Conservation (phyloP, 306 rosid species). For the Hippophae tibetana region DNA sequence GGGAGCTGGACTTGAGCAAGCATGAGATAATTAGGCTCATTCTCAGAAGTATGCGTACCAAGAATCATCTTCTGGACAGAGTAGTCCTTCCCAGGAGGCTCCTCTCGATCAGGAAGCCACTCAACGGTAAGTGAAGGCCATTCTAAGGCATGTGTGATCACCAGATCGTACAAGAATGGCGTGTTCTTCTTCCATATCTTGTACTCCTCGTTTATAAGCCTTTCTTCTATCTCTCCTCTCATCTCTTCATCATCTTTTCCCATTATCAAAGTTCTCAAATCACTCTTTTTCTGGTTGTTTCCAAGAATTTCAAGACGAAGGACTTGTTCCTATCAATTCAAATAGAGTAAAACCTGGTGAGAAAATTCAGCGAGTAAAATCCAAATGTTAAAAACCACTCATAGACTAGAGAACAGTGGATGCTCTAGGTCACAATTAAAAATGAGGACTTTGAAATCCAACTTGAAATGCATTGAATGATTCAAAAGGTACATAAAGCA, state of each 20-base stretch:
- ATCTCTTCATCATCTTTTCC: slow-evolving; percentile 95
- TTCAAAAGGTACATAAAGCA: too few species aligned
- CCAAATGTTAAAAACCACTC: too few species aligned
- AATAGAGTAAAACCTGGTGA: too few species aligned
- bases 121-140: slow-evolving; percentile 99
- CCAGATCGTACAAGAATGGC: slow-evolving; percentile 86
- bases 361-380: too few species aligned
- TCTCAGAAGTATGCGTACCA: slow-evolving; percentile 97
- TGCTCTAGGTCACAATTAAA: too few species aligned
- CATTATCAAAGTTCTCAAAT: slow-evolving; percentile 24
- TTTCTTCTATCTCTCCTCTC: slow-evolving; percentile 94
- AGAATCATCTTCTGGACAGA: slow-evolving; percentile 85
- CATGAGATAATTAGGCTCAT: slow-evolving; percentile 94
- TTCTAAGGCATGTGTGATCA: slow-evolving; percentile 87
- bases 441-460: too few species aligned
- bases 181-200: slow-evolving; percentile 99
- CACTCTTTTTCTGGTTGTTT: too few species aligned
- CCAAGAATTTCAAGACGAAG: too few species aligned
- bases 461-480: too few species aligned
- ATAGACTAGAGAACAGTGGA: too few species aligned
- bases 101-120: slow-evolving; percentile 87
- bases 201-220: slow-evolving; percentile 91
- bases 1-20: slow-evolving; percentile 96
- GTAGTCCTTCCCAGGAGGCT: slow-evolving; percentile 91
- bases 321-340: too few species aligned